A percentile compares a stretch with the other conserved stretches of the same genome.
These are phyloP conservation scores for Fusarium udum DNA, from an alignment of 2,329 filamentous ascomycete genomes.

Conservation along the genomic window DNA sequence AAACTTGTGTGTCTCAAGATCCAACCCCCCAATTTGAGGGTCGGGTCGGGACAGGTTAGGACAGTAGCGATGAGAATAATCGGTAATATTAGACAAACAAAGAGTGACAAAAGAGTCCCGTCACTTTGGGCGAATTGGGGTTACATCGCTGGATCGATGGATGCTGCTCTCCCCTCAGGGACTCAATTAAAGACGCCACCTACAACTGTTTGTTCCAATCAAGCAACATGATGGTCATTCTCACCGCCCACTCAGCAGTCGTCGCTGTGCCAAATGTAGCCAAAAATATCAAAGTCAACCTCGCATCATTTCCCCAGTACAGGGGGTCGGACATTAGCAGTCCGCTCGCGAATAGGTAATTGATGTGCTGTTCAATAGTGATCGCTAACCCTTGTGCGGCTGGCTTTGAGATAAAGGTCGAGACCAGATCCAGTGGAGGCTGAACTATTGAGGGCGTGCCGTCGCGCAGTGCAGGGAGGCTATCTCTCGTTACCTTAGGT, in stretches of 20 bases:
- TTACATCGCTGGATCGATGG: constrained; percentile 34
- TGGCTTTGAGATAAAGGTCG: constrained; percentile 9
- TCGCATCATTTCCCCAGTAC: constrained; percentile 30
- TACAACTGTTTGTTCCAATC: constrained; percentile 27
- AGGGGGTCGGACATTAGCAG: constrained; percentile 34
- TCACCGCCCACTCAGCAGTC: constrained; percentile 15
- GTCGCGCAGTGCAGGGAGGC: constrained; percentile 8
- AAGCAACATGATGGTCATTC: constrained; percentile 1
- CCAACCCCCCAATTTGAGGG: not conserved
- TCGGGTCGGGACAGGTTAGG: not conserved
- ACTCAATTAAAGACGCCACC: constrained; percentile 21
- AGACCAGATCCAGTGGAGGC: constrained; percentile 17
- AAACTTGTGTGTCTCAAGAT: constrained; percentile 23
- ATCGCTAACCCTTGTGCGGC: constrained; percentile 8
- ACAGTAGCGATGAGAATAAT: constrained; percentile 14
- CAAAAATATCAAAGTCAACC: constrained; percentile 36
- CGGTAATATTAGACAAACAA: constrained; percentile 21
- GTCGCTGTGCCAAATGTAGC: constrained; percentile 5
- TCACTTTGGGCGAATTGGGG: constrained; percentile 14
- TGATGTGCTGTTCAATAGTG: constrained; percentile 2
- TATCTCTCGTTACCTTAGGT: not conserved
- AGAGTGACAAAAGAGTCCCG: constrained; percentile 22
- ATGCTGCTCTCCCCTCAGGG: constrained; percentile 1
- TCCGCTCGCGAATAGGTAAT: not conserved
- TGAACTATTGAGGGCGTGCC: constrained; percentile 24